A percentile compares a stretch with the other conserved stretches of the same genome.
Conservation (phyloP, 1,139 yeast species). For the Lodderomyces metapsilosis region DNA sequence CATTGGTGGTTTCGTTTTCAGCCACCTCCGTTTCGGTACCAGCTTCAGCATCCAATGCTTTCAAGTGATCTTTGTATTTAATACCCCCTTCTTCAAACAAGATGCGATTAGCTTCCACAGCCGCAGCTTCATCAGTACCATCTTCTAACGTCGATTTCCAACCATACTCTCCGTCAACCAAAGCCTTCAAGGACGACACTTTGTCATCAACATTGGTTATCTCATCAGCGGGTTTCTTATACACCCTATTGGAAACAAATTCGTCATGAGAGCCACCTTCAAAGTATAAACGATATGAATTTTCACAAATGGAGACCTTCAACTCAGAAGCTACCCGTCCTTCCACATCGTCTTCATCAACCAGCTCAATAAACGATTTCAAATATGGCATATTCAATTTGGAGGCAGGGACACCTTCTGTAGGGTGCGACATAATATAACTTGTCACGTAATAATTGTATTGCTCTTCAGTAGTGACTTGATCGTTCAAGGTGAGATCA, state of each 20-base stretch:
- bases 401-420: constrained; percentile 93
- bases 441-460: constrained; percentile 95
- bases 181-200: constrained; percentile 24
- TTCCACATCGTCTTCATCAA: constrained; percentile 59
- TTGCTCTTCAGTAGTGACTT: constrained; percentile 69
- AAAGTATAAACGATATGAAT: constrained; percentile 77
- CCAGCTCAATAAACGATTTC: constrained; percentile 56
- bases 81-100: constrained; percentile 35
- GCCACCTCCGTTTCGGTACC: constrained; percentile 7
- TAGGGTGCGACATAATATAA: constrained; percentile 91
- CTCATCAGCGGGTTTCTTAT: constrained; percentile 29
- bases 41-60: constrained; percentile 3
- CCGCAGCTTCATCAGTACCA: constrained; percentile 13
- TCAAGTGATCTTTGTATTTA: constrained; percentile 24
- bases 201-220: constrained; percentile 24
- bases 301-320: constrained; percentile 76
- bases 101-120: constrained; percentile 23
- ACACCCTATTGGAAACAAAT: constrained; percentile 59
- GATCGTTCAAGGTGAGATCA: constrained; percentile 81
- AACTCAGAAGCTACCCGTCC: constrained; percentile 72
- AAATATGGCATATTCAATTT: constrained; percentile 72
- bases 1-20: constrained; percentile 3
- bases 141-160: constrained; percentile 37
- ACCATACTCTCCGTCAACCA: constrained; percentile 35
- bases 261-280: constrained; percentile 83